Evolutionary conservation across 2,329 filamentous ascomycete species (phyloP).

Genomic region (Xylariaceae sp.): DNA sequence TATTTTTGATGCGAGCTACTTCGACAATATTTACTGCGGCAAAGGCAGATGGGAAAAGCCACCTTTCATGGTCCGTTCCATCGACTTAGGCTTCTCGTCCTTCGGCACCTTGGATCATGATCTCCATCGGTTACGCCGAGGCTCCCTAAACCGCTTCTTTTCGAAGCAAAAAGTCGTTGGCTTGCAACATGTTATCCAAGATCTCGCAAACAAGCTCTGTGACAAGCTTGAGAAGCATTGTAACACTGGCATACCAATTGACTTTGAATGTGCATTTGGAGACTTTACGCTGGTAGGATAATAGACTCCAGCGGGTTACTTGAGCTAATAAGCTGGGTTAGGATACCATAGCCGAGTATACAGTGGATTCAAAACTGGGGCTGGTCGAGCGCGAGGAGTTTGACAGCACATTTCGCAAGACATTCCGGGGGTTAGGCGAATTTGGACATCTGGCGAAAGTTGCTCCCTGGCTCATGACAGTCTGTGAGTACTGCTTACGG

Average conservation of each 20-base stretch:
- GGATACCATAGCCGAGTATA: constrained; percentile 3
- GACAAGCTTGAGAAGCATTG: neutral
- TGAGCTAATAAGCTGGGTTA: neutral
- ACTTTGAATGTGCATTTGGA: constrained; percentile 1
- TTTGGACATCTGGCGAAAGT: neutral
- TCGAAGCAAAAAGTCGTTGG: constrained; percentile 7
- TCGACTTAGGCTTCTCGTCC: neutral
- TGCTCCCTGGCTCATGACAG: neutral
- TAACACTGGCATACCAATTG: constrained; percentile 2
- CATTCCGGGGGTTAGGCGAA: neutral
- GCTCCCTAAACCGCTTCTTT: constrained; percentile 3
- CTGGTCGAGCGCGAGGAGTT: neutral
- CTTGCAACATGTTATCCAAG: constrained; percentile 1
- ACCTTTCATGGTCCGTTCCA: neutral
- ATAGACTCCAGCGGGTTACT: neutral
- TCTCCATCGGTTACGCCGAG: constrained; percentile 4
- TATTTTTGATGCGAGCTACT: constrained; percentile 7
- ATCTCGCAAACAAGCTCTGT: constrained; percentile 2
- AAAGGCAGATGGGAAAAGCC: constrained; percentile 9
- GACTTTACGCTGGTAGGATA: constrained; percentile 3
- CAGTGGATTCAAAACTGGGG: neutral
- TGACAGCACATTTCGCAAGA: neutral
- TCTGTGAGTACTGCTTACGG: neutral
- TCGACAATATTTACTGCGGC: neutral
- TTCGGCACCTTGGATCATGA: constrained; percentile 9